Percentiles rank a stretch among this genome's conserved stretches.
Evolutionary conservation across 2,329 filamentous ascomycete species (phyloP).

Genomic region (Beauveria pseudobassiana): DNA sequence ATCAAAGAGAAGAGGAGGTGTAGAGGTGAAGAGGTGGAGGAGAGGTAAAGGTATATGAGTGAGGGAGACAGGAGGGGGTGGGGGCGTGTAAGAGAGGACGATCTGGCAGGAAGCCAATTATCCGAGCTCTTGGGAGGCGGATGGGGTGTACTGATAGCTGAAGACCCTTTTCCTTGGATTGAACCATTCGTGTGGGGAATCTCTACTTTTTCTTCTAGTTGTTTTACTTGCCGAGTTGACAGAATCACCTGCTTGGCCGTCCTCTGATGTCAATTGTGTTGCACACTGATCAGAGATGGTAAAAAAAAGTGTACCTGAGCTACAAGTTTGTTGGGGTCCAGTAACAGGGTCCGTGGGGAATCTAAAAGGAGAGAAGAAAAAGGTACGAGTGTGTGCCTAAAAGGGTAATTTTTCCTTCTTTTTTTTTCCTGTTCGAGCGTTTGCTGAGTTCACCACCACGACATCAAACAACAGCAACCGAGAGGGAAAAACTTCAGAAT

Average conservation of each 20-base stretch:
- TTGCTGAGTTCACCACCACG: not conserved
- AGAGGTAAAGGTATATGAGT: not conserved
- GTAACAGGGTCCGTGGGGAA: slow-evolving; percentile 11
- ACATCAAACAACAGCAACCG: not conserved
- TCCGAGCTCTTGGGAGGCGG: not conserved
- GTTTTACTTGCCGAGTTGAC: not conserved
- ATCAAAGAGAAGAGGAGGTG: not conserved
- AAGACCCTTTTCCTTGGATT: not conserved
- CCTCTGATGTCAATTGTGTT: not conserved
- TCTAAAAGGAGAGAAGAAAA: not conserved
- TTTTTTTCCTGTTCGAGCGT: not conserved
- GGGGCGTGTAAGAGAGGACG: slow-evolving; percentile 10
- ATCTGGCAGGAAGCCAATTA: slow-evolving; percentile 5
- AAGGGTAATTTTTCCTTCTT: not conserved
- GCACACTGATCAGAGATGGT: not conserved
- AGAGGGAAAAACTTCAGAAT: not conserved
- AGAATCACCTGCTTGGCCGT: not conserved
- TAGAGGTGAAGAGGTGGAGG: not conserved
- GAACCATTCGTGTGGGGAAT: slow-evolving; percentile 2
- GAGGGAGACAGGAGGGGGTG: slow-evolving; percentile 10
- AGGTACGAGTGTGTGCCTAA: not conserved
- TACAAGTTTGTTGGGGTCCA: slow-evolving; percentile 11
- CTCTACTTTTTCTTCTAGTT: not conserved
- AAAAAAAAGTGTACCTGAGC: slow-evolving; percentile 8
- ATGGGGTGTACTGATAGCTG: not conserved